Evolutionary conservation across 768 basidiomycete species (phyloP), one percentile per base, ranked within the genome.

Genomic region (Russula sp.): DNA sequence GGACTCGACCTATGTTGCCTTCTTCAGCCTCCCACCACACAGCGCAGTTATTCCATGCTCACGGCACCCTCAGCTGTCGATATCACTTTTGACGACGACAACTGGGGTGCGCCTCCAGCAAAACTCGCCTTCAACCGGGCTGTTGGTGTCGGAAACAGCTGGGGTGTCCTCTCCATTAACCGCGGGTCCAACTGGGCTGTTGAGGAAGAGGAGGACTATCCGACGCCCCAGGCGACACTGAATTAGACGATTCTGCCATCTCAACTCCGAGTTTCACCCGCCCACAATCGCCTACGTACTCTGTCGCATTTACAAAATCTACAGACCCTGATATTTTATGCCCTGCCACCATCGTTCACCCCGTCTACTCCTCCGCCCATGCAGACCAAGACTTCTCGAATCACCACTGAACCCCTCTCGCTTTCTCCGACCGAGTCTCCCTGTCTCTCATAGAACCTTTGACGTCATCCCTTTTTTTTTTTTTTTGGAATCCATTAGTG

Each of bases 151-250:
- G 83, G 85, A 37, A 83, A 84, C 65, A 91, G 89, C 74, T 93
- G 89, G 88, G 87, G 87, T 7, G 89, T 93, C 64, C 91, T 90
- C 20, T 89, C 84, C 40, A 86, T 92, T 52, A 91, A 91, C 11
- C 83, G 88, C 52, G 91, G 91, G 18, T 91, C 90, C 71, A 79
- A 89, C 73, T 91, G 90, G 88, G 49, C n/a, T 13, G 45, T 52
- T 37, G 75, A 74, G 55, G 72, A 75, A 48, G 77, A 78, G 42
- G 71, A 74, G 22, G 68, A 73, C 13, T 31, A 61, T 44, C n/a
- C n/a, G n/a, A n/a, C n/a, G 27, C 39, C 27, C 57, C 64, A 20
- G 59, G 62, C n/a, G 61, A 64, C 7, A n/a, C 57, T 37, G 60
- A 67, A 49, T 22, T 64, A 52, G 63, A 61, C 18, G 44, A 47